phyloP scores from a whole-genome alignment of 345 rosid species.

The Eucalyptus sideroxylon region DNA sequence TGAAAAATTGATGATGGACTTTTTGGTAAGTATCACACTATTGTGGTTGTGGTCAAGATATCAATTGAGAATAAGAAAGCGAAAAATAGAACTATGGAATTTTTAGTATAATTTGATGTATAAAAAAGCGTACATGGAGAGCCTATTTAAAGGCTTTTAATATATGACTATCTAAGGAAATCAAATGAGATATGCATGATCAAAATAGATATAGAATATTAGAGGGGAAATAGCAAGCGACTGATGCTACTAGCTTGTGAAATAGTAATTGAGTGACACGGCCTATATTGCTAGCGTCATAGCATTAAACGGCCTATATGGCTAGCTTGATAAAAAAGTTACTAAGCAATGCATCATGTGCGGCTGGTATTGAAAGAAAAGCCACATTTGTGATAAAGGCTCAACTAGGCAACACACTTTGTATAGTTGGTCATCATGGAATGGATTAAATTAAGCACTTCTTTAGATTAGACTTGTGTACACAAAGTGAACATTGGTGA shows the following conservation, averaged over 20 bases:
- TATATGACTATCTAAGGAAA: neutral
- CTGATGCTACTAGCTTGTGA: neutral
- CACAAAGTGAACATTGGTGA: neutral
- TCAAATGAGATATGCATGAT: no score
- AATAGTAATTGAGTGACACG: neutral
- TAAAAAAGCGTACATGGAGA: neutral
- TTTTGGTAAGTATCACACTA: neutral
- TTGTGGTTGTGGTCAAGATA: neutral
- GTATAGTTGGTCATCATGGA: neutral
- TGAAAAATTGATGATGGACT: neutral
- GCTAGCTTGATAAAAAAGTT: neutral
- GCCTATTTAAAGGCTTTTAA: neutral
- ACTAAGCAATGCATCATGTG: neutral
- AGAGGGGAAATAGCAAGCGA: neutral
- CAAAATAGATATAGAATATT: neutral
- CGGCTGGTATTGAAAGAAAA: no score
- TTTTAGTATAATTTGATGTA: no score
- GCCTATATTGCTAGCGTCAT: neutral
- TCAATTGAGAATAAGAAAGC: neutral
- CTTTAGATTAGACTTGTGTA: neutral
- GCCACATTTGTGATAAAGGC: neutral
- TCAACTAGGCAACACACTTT: neutral
- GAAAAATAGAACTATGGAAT: neutral
- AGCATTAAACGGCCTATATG: neutral
- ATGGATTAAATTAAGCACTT: neutral